Conservation (phyloP, 257 asterid genomes). For the Rubia yunnanensis region DNA sequence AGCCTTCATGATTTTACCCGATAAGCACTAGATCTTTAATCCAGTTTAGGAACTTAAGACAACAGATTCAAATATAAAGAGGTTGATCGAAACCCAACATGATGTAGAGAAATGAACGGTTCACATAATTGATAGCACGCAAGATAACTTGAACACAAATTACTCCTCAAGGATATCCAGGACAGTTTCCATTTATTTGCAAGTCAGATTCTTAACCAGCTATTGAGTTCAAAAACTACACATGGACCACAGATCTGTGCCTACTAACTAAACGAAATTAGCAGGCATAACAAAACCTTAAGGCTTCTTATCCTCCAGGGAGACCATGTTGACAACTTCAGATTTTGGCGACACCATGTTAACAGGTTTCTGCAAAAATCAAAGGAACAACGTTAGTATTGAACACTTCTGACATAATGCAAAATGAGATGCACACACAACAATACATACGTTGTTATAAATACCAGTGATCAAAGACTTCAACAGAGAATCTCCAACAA, state of each 20-base stretch:
- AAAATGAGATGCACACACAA: not conserved
- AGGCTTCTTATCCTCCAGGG: not conserved
- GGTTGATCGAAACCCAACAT: too few relatives aligned
- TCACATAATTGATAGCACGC: not conserved
- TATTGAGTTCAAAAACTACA: not conserved
- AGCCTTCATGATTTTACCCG: too few relatives aligned
- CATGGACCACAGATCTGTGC: not conserved
- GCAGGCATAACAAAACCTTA: not conserved
- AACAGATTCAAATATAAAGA: too few relatives aligned
- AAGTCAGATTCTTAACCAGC: not conserved
- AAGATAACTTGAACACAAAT: not conserved
- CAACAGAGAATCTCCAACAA: conserved; percentile 63
- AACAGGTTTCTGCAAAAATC: conserved; percentile 26
- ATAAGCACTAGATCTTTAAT: too few relatives aligned
- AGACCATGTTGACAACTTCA: conserved; percentile 10
- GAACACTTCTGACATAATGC: not conserved
- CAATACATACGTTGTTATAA: conserved; percentile 41
- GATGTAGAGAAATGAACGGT: too few relatives aligned
- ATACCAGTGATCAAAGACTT: conserved; percentile 56
- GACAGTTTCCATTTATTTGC: not conserved
- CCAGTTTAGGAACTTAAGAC: too few relatives aligned
- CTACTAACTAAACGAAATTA: not conserved
- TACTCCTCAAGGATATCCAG: not conserved
- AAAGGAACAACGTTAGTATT: not conserved
- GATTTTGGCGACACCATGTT: conserved; percentile 14